Evolutionary conservation across 2,329 filamentous ascomycete genomes (phyloP), one percentile per base, ranked within the genome.

Genomic region (Pseudogymnoascus sp.): DNA sequence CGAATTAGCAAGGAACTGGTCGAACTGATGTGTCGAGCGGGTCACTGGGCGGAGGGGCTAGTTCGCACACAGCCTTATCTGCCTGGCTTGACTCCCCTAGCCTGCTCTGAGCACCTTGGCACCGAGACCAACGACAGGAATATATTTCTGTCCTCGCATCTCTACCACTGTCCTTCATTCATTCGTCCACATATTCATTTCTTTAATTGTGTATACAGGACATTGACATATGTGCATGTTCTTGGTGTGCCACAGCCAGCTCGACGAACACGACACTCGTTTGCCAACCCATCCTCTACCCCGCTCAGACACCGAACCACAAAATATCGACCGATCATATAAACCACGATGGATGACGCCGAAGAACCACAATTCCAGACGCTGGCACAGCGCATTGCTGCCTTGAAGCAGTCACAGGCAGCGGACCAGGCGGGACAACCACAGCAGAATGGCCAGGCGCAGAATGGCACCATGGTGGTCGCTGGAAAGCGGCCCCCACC

Each of bases 351-450:
- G 84, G 77, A 82, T 6, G 84, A 87, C 59, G 75, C 78, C 47
- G 82, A 85, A 67, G 84, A 86, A 68, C 82, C 82, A 38, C 80
- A 80, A 64, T 86, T 84, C 71, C 84, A 76, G 62, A 80, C 80
- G 6, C 77, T 87, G 25, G 79, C 82, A 4, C 82, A 86, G 71
- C 78, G 84, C 59, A 87, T 87, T 64, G 83, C 84, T 8, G 84
- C 84, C 30, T 77, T 87, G 64, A 86, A 86, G 66, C 67, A 72
- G 60, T 66, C 69, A 35, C 67, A 65, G 28, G 61, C 53, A 22
- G 62, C 38, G 20, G 61, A 63, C 12, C 59, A 38, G 25, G 14
- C 20, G 25, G 47, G 47, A 8, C 47, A 14, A 33, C 25, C 47
- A 53, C 47, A 28, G 43, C 47, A 28, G 57, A 15, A 20, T 36